Evolutionary conservation across 345 rosid species (phyloP).

Genomic region (Hypericum perforatum): DNA sequence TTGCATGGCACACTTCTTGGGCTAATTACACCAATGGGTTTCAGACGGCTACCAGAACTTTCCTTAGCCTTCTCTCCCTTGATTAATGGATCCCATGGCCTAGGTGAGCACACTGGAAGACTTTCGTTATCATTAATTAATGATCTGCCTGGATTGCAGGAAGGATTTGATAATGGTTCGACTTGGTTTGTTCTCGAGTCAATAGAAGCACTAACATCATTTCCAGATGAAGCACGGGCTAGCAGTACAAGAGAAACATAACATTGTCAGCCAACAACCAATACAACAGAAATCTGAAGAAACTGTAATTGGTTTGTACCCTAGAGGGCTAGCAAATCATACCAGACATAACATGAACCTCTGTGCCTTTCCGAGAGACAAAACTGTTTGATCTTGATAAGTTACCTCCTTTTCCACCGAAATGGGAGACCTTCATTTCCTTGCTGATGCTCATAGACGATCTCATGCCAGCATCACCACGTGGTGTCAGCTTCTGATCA

Average conservation of each 20-base stretch:
- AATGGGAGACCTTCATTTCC: conserved; percentile 40
- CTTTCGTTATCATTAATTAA: conserved; percentile 31
- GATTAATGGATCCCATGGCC: conserved; percentile 41
- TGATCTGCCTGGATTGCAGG: conserved; percentile 41
- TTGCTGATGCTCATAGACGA: conserved; percentile 37
- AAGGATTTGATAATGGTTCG: conserved; percentile 47
- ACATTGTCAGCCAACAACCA: conserved; percentile 6
- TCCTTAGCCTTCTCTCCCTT: conserved; percentile 54
- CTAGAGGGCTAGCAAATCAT: conserved; percentile 14
- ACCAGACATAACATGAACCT: conserved; percentile 46
- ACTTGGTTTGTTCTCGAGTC: conserved; percentile 42
- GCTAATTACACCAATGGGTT: conserved; percentile 29
- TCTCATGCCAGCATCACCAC: conserved; percentile 30
- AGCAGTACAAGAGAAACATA: conserved; percentile 13
- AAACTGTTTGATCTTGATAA: conserved; percentile 44
- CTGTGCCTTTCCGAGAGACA: conserved; percentile 41
- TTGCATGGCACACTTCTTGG: conserved; percentile 39
- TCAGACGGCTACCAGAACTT: conserved; percentile 30
- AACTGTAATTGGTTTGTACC: not conserved
- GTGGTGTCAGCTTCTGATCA: conserved; percentile 49
- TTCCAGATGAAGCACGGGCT: conserved; percentile 39
- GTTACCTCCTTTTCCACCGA: conserved; percentile 51
- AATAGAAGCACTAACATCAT: conserved; percentile 30
- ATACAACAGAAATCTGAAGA: not conserved
- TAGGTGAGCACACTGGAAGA: conserved; percentile 42